Conservation (phyloP, 441 rosid genomes). For the Omphalea diandra region DNA sequence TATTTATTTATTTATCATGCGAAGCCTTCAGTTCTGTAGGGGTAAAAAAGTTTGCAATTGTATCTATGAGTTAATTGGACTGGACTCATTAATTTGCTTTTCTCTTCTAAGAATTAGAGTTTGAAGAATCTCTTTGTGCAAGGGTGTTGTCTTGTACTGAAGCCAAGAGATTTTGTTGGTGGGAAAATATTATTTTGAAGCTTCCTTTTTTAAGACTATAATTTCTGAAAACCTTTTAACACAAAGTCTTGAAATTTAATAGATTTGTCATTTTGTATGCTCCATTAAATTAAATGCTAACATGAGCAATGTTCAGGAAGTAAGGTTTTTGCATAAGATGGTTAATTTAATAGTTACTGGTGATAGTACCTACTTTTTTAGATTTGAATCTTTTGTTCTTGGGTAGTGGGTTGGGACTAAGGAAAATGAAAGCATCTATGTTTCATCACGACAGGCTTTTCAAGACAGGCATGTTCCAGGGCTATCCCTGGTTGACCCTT, state of each 20-base stretch:
- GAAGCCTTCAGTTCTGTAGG: neutral
- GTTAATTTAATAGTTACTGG: too few species aligned
- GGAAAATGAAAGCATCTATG: too few species aligned
- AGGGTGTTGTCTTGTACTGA: neutral
- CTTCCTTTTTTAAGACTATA: neutral
- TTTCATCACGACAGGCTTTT: too few species aligned
- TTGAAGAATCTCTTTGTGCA: neutral
- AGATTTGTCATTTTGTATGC: neutral
- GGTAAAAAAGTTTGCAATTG: neutral
- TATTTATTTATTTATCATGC: neutral
- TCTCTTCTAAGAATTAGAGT: neutral
- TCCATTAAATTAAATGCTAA: neutral
- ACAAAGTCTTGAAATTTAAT: neutral
- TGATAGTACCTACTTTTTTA: neutral
- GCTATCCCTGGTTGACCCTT: too few species aligned
- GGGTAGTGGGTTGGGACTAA: too few species aligned
- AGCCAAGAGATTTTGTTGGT: neutral
- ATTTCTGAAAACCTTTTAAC: neutral
- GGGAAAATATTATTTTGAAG: neutral
- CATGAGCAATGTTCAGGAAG: neutral
- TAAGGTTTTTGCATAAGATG: neutral
- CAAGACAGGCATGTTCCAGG: too few species aligned
- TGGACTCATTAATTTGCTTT: neutral
- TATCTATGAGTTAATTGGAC: neutral
- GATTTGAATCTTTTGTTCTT: too few species aligned